Conservation (phyloP, 257 asterid species). For the Ocimum tenuiflorum region DNA sequence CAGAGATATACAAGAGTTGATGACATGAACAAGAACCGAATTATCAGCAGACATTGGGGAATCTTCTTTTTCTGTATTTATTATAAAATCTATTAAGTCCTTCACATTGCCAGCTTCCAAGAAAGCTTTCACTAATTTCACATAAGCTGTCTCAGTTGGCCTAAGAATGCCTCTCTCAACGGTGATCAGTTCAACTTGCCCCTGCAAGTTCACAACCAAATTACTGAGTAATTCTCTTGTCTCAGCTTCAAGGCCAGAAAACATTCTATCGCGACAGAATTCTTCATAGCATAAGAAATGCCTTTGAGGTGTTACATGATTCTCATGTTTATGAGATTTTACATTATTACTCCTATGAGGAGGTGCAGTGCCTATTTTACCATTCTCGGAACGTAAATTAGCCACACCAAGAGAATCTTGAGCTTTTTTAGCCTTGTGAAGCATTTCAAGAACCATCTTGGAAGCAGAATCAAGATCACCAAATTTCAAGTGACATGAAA, state of each 20-base stretch:
- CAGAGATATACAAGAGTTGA: constrained; percentile 75
- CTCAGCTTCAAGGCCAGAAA: constrained; percentile 49
- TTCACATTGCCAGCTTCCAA: constrained; percentile 58
- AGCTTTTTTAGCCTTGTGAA: constrained; percentile 69
- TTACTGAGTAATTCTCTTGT: constrained; percentile 50
- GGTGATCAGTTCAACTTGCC: constrained; percentile 63
- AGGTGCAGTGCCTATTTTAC: constrained; percentile 18
- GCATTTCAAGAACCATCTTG: constrained; percentile 82
- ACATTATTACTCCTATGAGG: constrained; percentile 16
- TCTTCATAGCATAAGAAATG: constrained; percentile 38
- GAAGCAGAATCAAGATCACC: constrained; percentile 79
- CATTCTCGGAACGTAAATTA: constrained; percentile 35
- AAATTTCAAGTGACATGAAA: constrained; percentile 74
- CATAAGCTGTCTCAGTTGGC: constrained; percentile 73
- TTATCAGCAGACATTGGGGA: constrained; percentile 59
- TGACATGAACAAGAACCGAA: constrained; percentile 53
- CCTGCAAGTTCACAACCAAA: constrained; percentile 49
- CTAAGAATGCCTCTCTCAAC: constrained; percentile 73
- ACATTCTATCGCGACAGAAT: constrained; percentile 55
- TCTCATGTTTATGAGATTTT: constrained; percentile 22
- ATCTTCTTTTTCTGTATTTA: constrained; percentile 61
- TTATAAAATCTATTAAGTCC: constrained; percentile 67
- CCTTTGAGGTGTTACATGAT: background rate
- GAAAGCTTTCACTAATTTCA: constrained; percentile 68
- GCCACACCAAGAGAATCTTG: constrained; percentile 59